phyloP scores from a whole-genome alignment of 2,329 filamentous ascomycete species.

The Berkeleyomyces basicola region DNA sequence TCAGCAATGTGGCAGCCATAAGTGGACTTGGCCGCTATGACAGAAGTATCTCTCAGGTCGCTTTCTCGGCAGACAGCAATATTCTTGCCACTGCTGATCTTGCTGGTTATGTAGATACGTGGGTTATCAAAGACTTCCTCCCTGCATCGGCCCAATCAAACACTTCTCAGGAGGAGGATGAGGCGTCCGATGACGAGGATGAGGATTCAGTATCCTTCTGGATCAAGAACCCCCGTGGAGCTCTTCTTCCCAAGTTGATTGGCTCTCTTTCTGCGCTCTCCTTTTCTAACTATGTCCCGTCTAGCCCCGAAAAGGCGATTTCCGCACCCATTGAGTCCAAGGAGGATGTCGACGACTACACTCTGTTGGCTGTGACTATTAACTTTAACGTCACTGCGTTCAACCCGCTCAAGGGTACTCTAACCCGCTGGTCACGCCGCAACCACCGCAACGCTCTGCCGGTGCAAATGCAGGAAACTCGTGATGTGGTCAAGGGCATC shows the following conservation, averaged over 20 bases:
- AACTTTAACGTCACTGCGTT: constrained; percentile 55
- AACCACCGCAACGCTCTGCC: constrained; percentile 67
- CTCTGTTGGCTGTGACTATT: constrained; percentile 36
- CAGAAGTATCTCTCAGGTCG: constrained; percentile 52
- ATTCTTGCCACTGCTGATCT: constrained; percentile 68
- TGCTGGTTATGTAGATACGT: constrained; percentile 74
- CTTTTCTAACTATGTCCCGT: constrained; percentile 39
- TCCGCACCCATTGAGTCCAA: constrained; percentile 15
- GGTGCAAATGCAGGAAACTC: constrained; percentile 52
- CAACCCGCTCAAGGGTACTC: constrained; percentile 55
- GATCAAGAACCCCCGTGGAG: constrained; percentile 54
- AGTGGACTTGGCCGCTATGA: constrained; percentile 62
- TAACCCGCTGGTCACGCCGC: constrained; percentile 73
- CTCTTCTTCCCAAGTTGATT: constrained; percentile 51
- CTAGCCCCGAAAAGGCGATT: constrained; percentile 15
- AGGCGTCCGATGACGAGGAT: constrained; percentile 23
- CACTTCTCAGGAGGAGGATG: constrained; percentile 20
- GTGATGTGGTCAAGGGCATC: constrained; percentile 67
- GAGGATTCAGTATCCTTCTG: constrained; percentile 37
- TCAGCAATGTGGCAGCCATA: constrained; percentile 38
- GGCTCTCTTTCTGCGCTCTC: constrained; percentile 49
- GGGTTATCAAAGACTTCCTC: constrained; percentile 44
- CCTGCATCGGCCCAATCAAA: constrained; percentile 19
- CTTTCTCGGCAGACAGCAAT: constrained; percentile 67
- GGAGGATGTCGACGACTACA: constrained; percentile 29